Evolutionary conservation across 1,284 basidiomycete genomes (phyloP), one percentile per base, ranked within the genome.

Genomic region (Hemileccinum hortonii): DNA sequence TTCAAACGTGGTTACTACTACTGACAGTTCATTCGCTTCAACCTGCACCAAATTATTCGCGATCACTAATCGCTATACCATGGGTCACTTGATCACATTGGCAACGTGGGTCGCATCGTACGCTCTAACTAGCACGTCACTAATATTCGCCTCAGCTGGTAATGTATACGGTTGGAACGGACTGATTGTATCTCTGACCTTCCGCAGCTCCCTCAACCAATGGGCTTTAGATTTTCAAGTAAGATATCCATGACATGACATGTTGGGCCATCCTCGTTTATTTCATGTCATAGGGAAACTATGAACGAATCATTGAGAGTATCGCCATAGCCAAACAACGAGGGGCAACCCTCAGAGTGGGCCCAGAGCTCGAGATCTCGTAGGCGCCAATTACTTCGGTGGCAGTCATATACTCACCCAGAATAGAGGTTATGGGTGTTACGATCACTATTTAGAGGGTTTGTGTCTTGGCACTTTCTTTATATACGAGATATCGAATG

Each of bases 351-450:
- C 74, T 99, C 29, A 81, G 97, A 63, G 95, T 99, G n/a, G 97
- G 97, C 2, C 97, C 97, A 18, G 96, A 98, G 70, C 80, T 99
- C n/a, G 97, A 99, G 73, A 93, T 99, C 59, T 89, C 95, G 90
- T 94, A 62, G 49, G 88, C 76, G 4, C 15, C 8, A 12, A 21
- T 33, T 5, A 7, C 38, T 6, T 32, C 16, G 15, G 4, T 40
- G 12, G 6, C 1, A 10, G 2, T 18, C 29, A 19, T 15, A 12
- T 30, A 16, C 50, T 61, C 43, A 54, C 19, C n/a, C 19, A 43
- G 18, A 38, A 26, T 63, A 94, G 91, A 24, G 94, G 94, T 6
- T 97, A 97, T 73, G 94, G 94, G 3, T 98, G 95, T 69, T 78
- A 94, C 47, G 94, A 98, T 68, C 94, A 98, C 62, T 97, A 94